Conservation (phyloP, 2,329 filamentous ascomycete genomes). For the Phaeosphaeria sp. region DNA sequence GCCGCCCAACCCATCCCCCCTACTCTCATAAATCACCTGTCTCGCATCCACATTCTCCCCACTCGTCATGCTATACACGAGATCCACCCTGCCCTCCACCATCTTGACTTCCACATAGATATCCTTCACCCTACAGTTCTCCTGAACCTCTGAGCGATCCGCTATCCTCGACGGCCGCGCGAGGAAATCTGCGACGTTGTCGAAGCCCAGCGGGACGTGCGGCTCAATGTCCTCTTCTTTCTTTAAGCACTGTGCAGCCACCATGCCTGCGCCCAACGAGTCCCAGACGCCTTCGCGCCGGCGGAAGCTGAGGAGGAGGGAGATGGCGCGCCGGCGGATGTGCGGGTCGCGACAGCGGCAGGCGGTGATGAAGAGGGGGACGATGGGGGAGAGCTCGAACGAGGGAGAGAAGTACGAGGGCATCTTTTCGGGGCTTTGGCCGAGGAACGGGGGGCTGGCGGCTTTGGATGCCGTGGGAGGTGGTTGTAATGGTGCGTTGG, state of each 20-base stretch:
- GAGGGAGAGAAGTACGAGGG: conserved; percentile 28
- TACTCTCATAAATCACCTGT: background rate
- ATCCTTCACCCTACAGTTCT: background rate
- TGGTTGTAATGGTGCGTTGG: background rate
- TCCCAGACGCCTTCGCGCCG: conserved; percentile 40
- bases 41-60: background rate
- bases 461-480: conserved; percentile 2
- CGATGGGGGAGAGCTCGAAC: conserved; percentile 37
- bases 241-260: conserved; percentile 28
- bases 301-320: conserved; percentile 28
- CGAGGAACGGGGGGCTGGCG: conserved; percentile 6
- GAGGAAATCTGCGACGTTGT: background rate
- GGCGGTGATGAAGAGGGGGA: conserved; percentile 33
- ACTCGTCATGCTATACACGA: conserved; percentile 3
- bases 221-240: conserved; percentile 21
- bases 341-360: conserved; percentile 36
- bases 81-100: background rate
- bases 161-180: background rate
- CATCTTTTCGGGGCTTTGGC: background rate
- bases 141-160: background rate
- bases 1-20: background rate
- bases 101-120: background rate
- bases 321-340: conserved; percentile 33
- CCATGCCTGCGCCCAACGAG: conserved; percentile 30
- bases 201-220: background rate